Base-by-base conservation (phyloP, 306 rosid species). In the Lathyrus aphaca region DNA sequence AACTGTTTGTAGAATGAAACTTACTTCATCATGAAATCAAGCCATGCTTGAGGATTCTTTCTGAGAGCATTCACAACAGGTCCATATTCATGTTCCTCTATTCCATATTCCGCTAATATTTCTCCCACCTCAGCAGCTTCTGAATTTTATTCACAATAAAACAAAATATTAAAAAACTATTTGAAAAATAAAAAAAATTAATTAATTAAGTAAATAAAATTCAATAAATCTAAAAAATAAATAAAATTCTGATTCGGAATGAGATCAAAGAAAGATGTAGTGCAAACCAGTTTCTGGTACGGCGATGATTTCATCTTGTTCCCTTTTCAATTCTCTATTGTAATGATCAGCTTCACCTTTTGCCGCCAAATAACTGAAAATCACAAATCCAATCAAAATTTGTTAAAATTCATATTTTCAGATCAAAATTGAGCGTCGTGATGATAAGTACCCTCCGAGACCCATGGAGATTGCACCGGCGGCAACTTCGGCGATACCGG, bases 11-110 rank as follows among this genome's bases (percentile, higher is more conserved):
- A 13, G 51, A 65, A 8, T 3, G 39, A 8, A 35, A 72, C 85
- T 86, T 74, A 93, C 98, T 86, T 93, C 98, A 93, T 93, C 98
- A 93, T 93, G 85, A 93, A 93, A 80, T 93, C 96, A 39, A 93
- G 81, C 98, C 96, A 93, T 29, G 98, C 96, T 69, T 88, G 87
- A 39, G 98, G 98, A 0, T 72, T 90, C 70, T 80, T 90, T 66
- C 91, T 78, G 5, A 93, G 89, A 74, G 98, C 85, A 79, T 46
- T 90, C 9, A 93, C 91, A 18, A 90, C 97, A 0, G 98, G 98
- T 5, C 71, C 81, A 75, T 90, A 93, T 51, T 93, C 96, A 63
- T 90, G 97, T 7, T 87, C 77, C 67, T 86, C 86, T 49, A 93
- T 75, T 16, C 97, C 97, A 43, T 90, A 93, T 51, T 85, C 63